A percentile compares a stretch with the other conserved stretches of the same genome.
phyloP scores from a whole-genome alignment of 2,329 filamentous ascomycete genomes.

The Mycogone perniciosa region DNA sequence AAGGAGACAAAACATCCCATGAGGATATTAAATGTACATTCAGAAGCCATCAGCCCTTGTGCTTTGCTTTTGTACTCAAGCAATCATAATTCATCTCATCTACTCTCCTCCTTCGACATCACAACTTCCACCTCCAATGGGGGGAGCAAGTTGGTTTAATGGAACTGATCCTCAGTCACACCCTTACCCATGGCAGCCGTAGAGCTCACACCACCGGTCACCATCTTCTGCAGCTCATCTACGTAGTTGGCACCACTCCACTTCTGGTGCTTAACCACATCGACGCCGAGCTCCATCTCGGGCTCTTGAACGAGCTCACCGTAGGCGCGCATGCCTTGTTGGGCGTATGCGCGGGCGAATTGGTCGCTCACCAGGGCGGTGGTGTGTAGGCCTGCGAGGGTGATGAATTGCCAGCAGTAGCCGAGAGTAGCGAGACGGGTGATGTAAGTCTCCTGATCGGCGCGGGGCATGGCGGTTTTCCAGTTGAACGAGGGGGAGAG shows the following conservation, averaged over 20 bases:
- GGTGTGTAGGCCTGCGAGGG: constrained; percentile 92
- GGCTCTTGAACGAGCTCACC: constrained; percentile 97
- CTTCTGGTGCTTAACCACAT: constrained; percentile 98
- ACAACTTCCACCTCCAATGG: too few species aligned
- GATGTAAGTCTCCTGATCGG: constrained; percentile 97
- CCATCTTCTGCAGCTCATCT: constrained; percentile 94
- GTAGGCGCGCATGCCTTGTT: constrained; percentile 89
- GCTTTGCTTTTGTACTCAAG: too few species aligned
- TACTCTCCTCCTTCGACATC: too few species aligned
- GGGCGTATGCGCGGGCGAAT: constrained; percentile 76
- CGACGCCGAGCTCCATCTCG: constrained; percentile 83
- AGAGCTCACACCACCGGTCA: constrained; percentile 83
- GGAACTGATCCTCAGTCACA: constrained; percentile 95
- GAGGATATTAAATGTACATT: too few species aligned
- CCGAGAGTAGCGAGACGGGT: constrained; percentile 76
- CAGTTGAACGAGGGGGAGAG: constrained; percentile 99
- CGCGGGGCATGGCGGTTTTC: constrained; percentile 90
- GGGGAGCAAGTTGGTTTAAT: background rate
- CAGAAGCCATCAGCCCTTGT: too few species aligned
- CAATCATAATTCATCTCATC: too few species aligned
- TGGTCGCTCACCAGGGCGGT: constrained; percentile 87
- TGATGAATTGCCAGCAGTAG: constrained; percentile 99
- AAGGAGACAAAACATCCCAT: too few species aligned
- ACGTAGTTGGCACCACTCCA: constrained; percentile 95
- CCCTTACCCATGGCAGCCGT: constrained; percentile 96